A percentile compares a stretch with the other conserved stretches of the same genome.
phyloP scores from a whole-genome alignment of 805 yeast species.

The Lipomyces chichibuensis region DNA sequence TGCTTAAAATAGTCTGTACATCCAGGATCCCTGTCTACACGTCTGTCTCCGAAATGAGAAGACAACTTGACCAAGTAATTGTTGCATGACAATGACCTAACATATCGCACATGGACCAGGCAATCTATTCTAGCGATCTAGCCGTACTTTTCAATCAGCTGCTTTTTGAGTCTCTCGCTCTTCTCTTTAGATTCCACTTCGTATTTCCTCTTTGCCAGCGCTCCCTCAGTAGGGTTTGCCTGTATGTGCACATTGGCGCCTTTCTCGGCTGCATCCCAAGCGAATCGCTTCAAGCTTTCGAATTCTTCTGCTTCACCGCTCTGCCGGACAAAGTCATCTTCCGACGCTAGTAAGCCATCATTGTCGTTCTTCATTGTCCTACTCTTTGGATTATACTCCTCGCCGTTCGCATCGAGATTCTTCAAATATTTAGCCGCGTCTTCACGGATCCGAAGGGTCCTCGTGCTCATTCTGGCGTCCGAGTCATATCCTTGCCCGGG shows the following conservation, averaged over 20 bases:
- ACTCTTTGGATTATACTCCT: slow-evolving; percentile 51
- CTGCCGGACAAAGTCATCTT: slow-evolving; percentile 38
- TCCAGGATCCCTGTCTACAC: slow-evolving; percentile 12
- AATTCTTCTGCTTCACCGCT: slow-evolving; percentile 61
- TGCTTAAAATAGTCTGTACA: background rate
- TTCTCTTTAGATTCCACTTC: slow-evolving; percentile 42
- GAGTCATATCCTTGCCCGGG: slow-evolving; percentile 37
- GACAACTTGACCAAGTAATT: slow-evolving; percentile 27
- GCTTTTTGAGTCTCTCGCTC: slow-evolving; percentile 43
- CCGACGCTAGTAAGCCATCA: slow-evolving; percentile 55
- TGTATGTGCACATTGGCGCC: slow-evolving; percentile 44
- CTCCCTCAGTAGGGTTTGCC: slow-evolving; percentile 54
- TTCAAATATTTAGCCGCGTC: slow-evolving; percentile 75
- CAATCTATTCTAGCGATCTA: slow-evolving; percentile 32
- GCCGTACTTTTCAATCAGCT: slow-evolving; percentile 50
- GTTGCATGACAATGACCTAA: background rate
- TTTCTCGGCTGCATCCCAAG: slow-evolving; percentile 50
- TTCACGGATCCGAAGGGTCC: slow-evolving; percentile 63
- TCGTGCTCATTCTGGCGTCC: slow-evolving; percentile 45
- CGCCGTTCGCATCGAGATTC: slow-evolving; percentile 53
- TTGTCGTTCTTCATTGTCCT: slow-evolving; percentile 42
- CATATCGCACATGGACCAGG: background rate
- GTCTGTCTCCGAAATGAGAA: slow-evolving; percentile 12
- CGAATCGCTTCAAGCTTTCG: slow-evolving; percentile 53
- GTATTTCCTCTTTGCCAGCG: slow-evolving; percentile 45